Evolutionary conservation across 2,329 filamentous ascomycete species (phyloP).

Genomic region (Hortaea werneckii): DNA sequence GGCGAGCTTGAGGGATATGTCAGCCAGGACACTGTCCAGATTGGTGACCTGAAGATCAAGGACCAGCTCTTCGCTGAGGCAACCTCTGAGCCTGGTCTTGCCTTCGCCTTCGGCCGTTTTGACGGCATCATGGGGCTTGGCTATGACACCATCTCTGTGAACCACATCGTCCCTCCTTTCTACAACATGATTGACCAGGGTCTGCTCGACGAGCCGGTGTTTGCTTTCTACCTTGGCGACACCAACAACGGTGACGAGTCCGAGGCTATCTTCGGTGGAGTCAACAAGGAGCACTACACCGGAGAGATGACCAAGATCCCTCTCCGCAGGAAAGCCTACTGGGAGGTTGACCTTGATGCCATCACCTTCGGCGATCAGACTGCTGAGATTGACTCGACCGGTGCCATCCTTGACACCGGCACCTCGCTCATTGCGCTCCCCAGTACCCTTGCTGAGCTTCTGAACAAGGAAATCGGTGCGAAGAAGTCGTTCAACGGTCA

Average conservation of each 20-base stretch:
- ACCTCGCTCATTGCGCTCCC: slow-evolving; percentile 96
- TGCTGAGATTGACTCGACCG: slow-evolving; percentile 86
- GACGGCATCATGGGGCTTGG: slow-evolving; percentile 93
- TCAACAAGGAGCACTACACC: slow-evolving; percentile 70
- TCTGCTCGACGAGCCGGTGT: slow-evolving; percentile 82
- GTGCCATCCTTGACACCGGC: slow-evolving; percentile 94
- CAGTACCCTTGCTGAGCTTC: slow-evolving; percentile 78
- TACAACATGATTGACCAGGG: slow-evolving; percentile 91
- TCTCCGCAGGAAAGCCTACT: slow-evolving; percentile 96
- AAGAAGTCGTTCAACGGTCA: slow-evolving; percentile 98
- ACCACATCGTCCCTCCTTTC: slow-evolving; percentile 87
- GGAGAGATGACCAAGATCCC: slow-evolving; percentile 90
- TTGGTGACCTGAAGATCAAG: slow-evolving; percentile 83
- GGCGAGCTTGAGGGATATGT: slow-evolving; percentile 89
- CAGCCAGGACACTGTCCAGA: slow-evolving; percentile 74
- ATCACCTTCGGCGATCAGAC: slow-evolving; percentile 80
- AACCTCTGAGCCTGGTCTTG: slow-evolving; percentile 87
- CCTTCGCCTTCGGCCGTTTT: slow-evolving; percentile 95
- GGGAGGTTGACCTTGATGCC: slow-evolving; percentile 93
- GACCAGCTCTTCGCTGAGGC: slow-evolving; percentile 93
- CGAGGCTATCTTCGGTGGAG: slow-evolving; percentile 80
- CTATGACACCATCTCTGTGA: slow-evolving; percentile 94
- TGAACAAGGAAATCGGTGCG: slow-evolving; percentile 95
- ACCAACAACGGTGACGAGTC: slow-evolving; percentile 61
- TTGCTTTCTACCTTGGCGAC: slow-evolving; percentile 89